phyloP scores from a whole-genome alignment of 1,139 yeast genomes.

The Sugiyamaella grinbergsii region DNA sequence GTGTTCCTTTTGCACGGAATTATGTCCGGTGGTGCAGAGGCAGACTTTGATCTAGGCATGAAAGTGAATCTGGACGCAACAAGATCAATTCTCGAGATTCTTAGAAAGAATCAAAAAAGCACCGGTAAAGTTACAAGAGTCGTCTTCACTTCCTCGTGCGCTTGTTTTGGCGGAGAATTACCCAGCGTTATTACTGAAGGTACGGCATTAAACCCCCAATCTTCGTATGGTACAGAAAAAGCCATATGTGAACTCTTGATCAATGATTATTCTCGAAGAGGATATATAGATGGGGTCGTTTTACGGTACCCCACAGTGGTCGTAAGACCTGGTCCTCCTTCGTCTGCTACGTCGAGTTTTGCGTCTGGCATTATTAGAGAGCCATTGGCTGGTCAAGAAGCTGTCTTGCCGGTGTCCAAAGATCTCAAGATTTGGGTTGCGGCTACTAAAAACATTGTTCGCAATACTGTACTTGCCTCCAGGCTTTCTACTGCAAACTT shows the following conservation, averaged over 20 bases:
- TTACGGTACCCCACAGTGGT: slow-evolving; percentile 33
- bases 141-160: slow-evolving; percentile 32
- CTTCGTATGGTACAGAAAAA: slow-evolving; percentile 35
- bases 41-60: slow-evolving; percentile 34
- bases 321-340: slow-evolving; percentile 35
- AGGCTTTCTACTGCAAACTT: slow-evolving; percentile 24
- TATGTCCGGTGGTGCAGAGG: slow-evolving; percentile 36
- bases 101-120: slow-evolving; percentile 20
- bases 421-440: slow-evolving; percentile 30
- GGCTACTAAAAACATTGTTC: slow-evolving; percentile 27
- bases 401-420: slow-evolving; percentile 29
- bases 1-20: slow-evolving; percentile 34
- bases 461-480: slow-evolving; percentile 29
- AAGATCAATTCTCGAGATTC: slow-evolving; percentile 28
- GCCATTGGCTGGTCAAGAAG: slow-evolving; percentile 28
- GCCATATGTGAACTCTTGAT: slow-evolving; percentile 30
- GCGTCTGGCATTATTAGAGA: slow-evolving; percentile 36
- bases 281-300: slow-evolving; percentile 31
- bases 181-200: slow-evolving; percentile 30
- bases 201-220: slow-evolving; percentile 32
- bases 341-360: slow-evolving; percentile 34
- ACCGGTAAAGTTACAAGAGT: slow-evolving; percentile 25
- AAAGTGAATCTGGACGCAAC: slow-evolving; percentile 33
- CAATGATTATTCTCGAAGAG: slow-evolving; percentile 33
- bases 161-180: slow-evolving; percentile 32